Conservation (phyloP, 179 eudicot genomes). For the Camellia oleifera region DNA sequence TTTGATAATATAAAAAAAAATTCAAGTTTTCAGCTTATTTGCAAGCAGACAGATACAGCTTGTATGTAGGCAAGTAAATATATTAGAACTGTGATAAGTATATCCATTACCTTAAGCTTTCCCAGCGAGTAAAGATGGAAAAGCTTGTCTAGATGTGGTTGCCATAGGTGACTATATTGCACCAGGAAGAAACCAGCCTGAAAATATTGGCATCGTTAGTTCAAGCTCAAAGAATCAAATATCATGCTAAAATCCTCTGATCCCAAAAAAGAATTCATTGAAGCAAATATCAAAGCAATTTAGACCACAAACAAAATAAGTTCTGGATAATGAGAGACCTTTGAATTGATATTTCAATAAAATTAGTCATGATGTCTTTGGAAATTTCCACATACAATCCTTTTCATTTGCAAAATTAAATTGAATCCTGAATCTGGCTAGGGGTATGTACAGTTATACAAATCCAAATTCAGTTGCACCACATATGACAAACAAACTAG, state of each 20-base stretch:
- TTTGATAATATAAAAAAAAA: too few species aligned
- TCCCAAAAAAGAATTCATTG: slow-evolving; percentile 6
- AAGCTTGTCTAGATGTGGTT: slow-evolving; percentile 75
- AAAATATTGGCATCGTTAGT: slow-evolving; percentile 9
- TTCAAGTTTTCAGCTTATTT: not conserved
- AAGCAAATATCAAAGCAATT: not conserved
- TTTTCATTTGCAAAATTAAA: too few species aligned
- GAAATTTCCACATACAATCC: too few species aligned
- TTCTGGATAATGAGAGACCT: not conserved
- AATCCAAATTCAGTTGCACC: not conserved
- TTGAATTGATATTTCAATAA: not conserved
- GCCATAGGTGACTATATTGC: slow-evolving; percentile 82
- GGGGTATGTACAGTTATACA: not conserved
- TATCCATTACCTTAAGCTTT: slow-evolving; percentile 64
- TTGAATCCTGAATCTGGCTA: not conserved
- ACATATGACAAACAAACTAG: not conserved
- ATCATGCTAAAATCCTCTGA: not conserved
- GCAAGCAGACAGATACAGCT: not conserved
- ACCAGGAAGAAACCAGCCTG: slow-evolving; percentile 93
- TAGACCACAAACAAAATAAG: not conserved
- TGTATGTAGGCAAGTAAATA: not conserved
- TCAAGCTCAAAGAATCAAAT: slow-evolving; percentile 10
- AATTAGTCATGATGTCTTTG: too few species aligned
- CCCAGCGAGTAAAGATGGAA: slow-evolving; percentile 60
- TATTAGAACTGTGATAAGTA: not conserved